Conservation (phyloP, 2,329 filamentous ascomycete genomes). For the Fusarium coicis region DNA sequence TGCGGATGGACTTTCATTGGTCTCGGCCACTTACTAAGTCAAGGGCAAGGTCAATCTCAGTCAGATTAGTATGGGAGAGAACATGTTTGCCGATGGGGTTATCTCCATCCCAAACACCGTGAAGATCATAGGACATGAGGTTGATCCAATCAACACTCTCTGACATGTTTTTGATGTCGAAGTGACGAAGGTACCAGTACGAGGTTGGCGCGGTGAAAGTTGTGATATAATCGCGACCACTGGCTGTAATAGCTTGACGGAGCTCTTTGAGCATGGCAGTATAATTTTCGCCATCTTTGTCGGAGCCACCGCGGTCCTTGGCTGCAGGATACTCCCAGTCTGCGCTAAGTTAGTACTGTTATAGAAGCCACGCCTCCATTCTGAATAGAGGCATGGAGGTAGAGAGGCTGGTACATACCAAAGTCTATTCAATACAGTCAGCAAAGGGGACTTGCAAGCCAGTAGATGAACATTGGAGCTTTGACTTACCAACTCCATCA, state of each 20-base stretch:
- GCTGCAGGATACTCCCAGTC: conserved; percentile 47
- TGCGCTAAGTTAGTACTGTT: not conserved
- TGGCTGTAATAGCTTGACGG: not conserved
- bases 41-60: conserved; percentile 51
- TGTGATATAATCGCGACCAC: not conserved
- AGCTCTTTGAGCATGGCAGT: not conserved
- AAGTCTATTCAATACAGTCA: not conserved
- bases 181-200: conserved; percentile 47
- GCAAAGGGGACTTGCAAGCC: not conserved
- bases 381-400: not conserved
- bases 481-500: conserved; percentile 37
- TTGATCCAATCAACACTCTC: conserved; percentile 52
- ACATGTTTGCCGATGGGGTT: conserved; percentile 49
- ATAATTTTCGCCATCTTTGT: conserved; percentile 37
- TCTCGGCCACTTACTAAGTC: not conserved
- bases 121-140: conserved; percentile 56
- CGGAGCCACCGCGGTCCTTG: conserved; percentile 35
- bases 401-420: not conserved
- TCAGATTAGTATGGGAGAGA: conserved; percentile 57
- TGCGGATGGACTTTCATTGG: not conserved
- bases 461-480: not conserved
- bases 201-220: conserved; percentile 41
- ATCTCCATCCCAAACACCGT: conserved; percentile 54
- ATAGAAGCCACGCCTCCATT: not conserved
- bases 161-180: conserved; percentile 28